Evolutionary conservation across 2,329 filamentous ascomycete genomes (phyloP), one percentile per base, ranked within the genome.

Genomic region (Cladophialophora psammophila): DNA sequence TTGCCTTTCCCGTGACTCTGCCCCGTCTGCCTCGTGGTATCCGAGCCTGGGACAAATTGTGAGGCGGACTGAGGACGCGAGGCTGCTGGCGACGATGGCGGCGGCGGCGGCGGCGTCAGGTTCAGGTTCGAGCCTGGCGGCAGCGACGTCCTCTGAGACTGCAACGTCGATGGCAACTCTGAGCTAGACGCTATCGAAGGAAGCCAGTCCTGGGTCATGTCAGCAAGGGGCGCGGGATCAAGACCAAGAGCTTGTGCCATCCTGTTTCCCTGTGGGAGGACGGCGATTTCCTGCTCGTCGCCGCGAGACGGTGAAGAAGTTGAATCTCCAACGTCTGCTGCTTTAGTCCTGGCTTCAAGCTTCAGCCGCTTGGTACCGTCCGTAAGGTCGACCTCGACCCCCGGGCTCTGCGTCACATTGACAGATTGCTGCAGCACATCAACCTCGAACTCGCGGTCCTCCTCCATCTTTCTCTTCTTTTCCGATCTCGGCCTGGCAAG

Each of bases 401-500:
- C 4, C 18, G 20, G 45, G 45, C 45, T 12, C 45, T 32, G 36
- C 15, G 5, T 5, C 40, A 35, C 26, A 34, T 3, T 35, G 13
- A 5, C 45, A 10, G 42, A 52, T 18, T 31, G 35, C 32, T 26
- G 18, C 10, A 15, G 2, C 52, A 12, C 31, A 9, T 48, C 20
- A 10, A 40, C 4, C 8, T 9, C 55, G 36, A 26, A 15, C 9
- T 35, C 5, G 48, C 10, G 13, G 57, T n/a, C 1, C 26, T 10
- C 42, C 18, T n/a, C n/a, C n/a, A 32, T 20, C 36, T 60, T 65
- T 18, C 59, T 53, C 64, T 64, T 67, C 59, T 36, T 63, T 57
- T 67, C 61, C 64, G 55, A n/a, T 61, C 38, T 64, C 18, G 52
- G 56, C 50, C n/a, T 32, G 0, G 57, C 66, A 8, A 58, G 38